phyloP scores from a whole-genome alignment of 2,329 filamentous ascomycete species.

The Penicillium sp. region DNA sequence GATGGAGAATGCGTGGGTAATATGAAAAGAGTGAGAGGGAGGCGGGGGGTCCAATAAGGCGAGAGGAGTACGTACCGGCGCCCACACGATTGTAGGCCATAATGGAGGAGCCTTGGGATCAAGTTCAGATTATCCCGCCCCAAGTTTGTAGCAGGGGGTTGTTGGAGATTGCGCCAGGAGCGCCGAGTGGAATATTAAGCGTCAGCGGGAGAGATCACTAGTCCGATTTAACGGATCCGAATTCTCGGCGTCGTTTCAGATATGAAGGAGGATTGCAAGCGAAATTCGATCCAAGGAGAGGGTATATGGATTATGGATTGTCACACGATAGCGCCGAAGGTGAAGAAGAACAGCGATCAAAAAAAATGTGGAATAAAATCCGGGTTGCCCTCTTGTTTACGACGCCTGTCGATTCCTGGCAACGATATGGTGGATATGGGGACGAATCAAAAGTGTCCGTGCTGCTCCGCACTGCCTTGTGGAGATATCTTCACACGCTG shows the following conservation, averaged over 20 bases:
- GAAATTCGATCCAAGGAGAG: slow-evolving; percentile 9
- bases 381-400: slow-evolving; percentile 23
- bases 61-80: slow-evolving; percentile 53
- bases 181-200: slow-evolving; percentile 15
- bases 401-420: slow-evolving; percentile 20
- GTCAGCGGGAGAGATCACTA: slow-evolving; percentile 18
- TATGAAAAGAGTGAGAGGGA: slow-evolving; percentile 10
- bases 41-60: slow-evolving; percentile 6
- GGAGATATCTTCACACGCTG: not conserved
- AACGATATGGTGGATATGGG: slow-evolving; percentile 17
- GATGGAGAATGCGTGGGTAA: not conserved
- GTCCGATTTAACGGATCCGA: slow-evolving; percentile 16
- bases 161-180: slow-evolving; percentile 35
- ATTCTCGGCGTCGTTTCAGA: slow-evolving; percentile 27
- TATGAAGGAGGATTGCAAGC: slow-evolving; percentile 4
- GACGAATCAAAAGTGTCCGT: slow-evolving; percentile 21
- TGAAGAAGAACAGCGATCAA: slow-evolving; percentile 1
- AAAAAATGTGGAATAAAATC: slow-evolving; percentile 10
- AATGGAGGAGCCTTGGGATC: slow-evolving; percentile 21
- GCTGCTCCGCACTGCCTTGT: slow-evolving; percentile 19
- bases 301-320: slow-evolving; percentile 2
- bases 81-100: slow-evolving; percentile 69
- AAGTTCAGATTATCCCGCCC: slow-evolving; percentile 25
- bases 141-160: slow-evolving; percentile 21
- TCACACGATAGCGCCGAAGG: slow-evolving; percentile 9